Base-by-base conservation (phyloP, 1,284 basidiomycete genomes). In the Naganishia liquefaciens region DNA sequence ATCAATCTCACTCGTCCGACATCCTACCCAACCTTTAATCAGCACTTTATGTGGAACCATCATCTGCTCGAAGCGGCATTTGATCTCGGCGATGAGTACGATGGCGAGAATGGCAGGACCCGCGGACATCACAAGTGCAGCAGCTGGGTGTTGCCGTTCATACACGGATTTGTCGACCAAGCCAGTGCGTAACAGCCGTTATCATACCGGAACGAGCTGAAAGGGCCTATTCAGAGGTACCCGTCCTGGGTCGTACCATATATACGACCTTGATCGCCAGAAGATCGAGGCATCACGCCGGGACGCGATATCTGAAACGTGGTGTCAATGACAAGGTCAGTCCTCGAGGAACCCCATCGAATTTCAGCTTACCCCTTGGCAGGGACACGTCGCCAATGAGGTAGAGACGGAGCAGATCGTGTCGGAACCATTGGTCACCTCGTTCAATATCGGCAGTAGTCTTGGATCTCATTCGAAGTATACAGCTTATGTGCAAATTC, bases 381-480 rank as follows among this genome's bases (percentile, higher is more conserved):
- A 94, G 90, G 96, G 96, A 2, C 91, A 97, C 74, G 96, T 99
- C 1, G 96, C 95, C 1, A 99, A 99, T 73, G 96, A 99, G 78
- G 96, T 99, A 2, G 96, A 99, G 79, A 98, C 94, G 0, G 96
- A 99, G 74, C 96, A 99, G 74, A 96, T 99, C 60, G 94, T 99
- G 0, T 92, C 89, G 3, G 95, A 99, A 74, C 90, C 92, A 0
- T 78, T 94, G 7, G 95, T 93, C 0, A 99, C 93, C 0, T 86
- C 93, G 0, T 94, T 95, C 75, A 90, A 92, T 72, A 84, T 74
- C 86, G 88, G 54, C 40, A 62, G 65, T 30, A 67, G 54, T 37
- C 58, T 63, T 54, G 61, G 61, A 30, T 69, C 53, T 39, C 74
- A 75, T 52, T 73, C 94, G 0, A 87, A 90, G 64, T 98, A 91